Base-by-base conservation (phyloP, 1,284 basidiomycete genomes). In the Ganoderma lingzhi region DNA sequence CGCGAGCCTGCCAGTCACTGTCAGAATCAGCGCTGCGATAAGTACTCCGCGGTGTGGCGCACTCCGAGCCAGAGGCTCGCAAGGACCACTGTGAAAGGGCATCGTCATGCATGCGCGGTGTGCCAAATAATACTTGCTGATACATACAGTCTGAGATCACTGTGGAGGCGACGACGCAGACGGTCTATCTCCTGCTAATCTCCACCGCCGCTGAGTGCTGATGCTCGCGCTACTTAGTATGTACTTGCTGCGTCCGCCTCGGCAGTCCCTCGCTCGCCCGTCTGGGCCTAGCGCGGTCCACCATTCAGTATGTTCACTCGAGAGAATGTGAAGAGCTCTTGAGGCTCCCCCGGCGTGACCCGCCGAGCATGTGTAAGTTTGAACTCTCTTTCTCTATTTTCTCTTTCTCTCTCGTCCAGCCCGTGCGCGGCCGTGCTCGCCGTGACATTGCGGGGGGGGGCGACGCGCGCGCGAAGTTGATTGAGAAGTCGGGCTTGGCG, bases 171-270 rank as follows among this genome's bases (percentile, higher is more conserved):
- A 61, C 12, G 35, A 41, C 5, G 39, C 37, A 61, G 59, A 61
- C 64, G 67, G 69, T 69, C 70, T 70, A 73, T 73, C 72, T 73
- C 70, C 72, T 42, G 39, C 59, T 68, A 63, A 73, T 73, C 72
- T 73, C 71, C 72, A 67, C 68, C 67, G 65, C 65, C 60, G 37
- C 59, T 30, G 61, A 64, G 35, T 48, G 6, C 15, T 17, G 53
- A 48, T 48, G n/a, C 45, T 48, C 45, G 45, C 17, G 45, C 45
- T 48, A 35, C 23, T 23, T 23, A 23, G 23, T 23, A 23, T 23
- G 53, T 35, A 35, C 35, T 35, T 55, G 45, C 48, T 14, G 48
- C 12, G 53, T 58, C 63, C 59, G 62, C 51, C 28, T 55, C 55
- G 39, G 51, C 62, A 28, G 39, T 35, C 35, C 35, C n/a, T 59